phyloP scores from a whole-genome alignment of 768 basidiomycete genomes.

The Lactifluus echinatus region DNA sequence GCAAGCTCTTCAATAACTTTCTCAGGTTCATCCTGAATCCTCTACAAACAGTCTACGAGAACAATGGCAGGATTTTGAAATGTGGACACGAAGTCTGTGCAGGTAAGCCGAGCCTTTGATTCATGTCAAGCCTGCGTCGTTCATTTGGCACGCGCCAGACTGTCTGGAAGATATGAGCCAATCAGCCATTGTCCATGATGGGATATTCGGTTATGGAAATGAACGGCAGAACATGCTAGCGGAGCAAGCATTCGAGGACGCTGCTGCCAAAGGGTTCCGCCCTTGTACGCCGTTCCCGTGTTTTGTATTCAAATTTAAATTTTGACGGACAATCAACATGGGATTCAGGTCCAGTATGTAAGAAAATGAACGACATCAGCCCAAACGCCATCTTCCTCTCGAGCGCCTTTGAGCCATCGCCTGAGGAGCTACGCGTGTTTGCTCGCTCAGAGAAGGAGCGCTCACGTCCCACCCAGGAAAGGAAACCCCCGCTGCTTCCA shows the following conservation, averaged over 20 bases:
- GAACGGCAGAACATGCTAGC: slow-evolving; percentile 46
- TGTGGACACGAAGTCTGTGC: slow-evolving; percentile 65
- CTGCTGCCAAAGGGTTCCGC: slow-evolving; percentile 46
- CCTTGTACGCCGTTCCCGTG: slow-evolving; percentile 41
- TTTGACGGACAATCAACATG: background rate
- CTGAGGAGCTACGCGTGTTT: slow-evolving; percentile 43
- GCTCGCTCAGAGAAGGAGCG: slow-evolving; percentile 24
- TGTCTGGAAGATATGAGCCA: slow-evolving; percentile 48
- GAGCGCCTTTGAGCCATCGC: slow-evolving; percentile 59
- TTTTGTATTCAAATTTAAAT: background rate
- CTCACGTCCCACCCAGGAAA: background rate
- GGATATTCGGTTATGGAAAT: slow-evolving; percentile 49
- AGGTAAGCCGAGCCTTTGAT: slow-evolving; percentile 29
- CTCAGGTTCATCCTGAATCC: background rate
- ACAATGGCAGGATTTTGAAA: slow-evolving; percentile 49
- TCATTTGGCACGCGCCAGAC: slow-evolving; percentile 28
- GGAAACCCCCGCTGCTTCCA: background rate
- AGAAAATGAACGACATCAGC: slow-evolving; percentile 50
- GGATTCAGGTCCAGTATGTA: slow-evolving; percentile 56
- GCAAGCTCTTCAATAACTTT: slow-evolving; percentile 15
- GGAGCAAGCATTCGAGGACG: slow-evolving; percentile 50
- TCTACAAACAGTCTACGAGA: slow-evolving; percentile 35
- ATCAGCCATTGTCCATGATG: slow-evolving; percentile 45
- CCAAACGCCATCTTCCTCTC: slow-evolving; percentile 48
- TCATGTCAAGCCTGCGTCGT: background rate